Evolutionary conservation across 2,329 filamentous ascomycete species (phyloP).

Genomic region (Davidsoniella neocaledoniae): DNA sequence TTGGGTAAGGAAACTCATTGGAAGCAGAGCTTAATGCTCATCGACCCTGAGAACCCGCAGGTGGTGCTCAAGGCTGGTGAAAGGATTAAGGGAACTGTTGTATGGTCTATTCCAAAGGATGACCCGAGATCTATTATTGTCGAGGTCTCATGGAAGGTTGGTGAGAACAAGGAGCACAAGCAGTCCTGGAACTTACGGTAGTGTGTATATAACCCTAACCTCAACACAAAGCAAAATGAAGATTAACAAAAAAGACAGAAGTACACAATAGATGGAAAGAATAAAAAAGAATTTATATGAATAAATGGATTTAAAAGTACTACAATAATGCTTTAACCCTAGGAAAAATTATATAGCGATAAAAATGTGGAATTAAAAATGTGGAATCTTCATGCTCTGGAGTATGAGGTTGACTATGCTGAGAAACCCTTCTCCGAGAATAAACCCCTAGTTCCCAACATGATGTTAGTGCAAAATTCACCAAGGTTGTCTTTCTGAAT

Average conservation of each 20-base stretch:
- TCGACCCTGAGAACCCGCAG: slow-evolving; percentile 38
- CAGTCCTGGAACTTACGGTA: slow-evolving; percentile 32
- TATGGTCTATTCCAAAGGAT: slow-evolving; percentile 51
- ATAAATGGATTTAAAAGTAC: not conserved
- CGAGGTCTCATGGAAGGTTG: slow-evolving; percentile 41
- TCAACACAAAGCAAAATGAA: not conserved
- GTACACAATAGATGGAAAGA: not conserved
- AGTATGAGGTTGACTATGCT: slow-evolving; percentile 81
- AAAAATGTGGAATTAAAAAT: slow-evolving; percentile 31
- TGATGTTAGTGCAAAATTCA: not conserved
- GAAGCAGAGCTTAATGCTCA: slow-evolving; percentile 66
- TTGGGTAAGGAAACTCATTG: slow-evolving; percentile 67
- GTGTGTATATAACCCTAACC: not conserved
- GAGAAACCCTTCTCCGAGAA: slow-evolving; percentile 78
- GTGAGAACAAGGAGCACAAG: slow-evolving; percentile 23
- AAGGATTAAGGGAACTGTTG: slow-evolving; percentile 47
- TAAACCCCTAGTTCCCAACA: slow-evolving; percentile 45
- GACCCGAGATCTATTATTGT: slow-evolving; percentile 55
- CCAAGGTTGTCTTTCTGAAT: not conserved
- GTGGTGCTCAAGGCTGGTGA: slow-evolving; percentile 34
- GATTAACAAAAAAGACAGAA: not conserved
- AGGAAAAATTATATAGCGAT: no score
- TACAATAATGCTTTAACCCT: no score
- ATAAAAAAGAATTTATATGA: not conserved
- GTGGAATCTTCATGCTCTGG: slow-evolving; percentile 60